These are phyloP conservation scores for Rhododendron ferrugineum DNA, from an alignment of 148 eudicot species.

Conservation along the genomic window DNA sequence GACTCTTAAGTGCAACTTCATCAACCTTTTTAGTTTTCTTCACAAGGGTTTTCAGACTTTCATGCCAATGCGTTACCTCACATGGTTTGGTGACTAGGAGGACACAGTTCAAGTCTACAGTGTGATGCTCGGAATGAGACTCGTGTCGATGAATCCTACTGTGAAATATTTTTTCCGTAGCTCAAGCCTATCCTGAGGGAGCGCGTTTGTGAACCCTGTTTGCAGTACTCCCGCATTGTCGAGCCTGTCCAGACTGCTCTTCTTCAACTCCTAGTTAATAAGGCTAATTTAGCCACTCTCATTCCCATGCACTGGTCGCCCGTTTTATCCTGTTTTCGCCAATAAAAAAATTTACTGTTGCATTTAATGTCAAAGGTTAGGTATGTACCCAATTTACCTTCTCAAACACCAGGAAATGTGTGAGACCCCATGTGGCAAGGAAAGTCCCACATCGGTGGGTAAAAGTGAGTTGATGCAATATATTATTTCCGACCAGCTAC, in stretches of 20 bases:
- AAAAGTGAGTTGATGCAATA: no score
- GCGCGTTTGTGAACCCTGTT: no score
- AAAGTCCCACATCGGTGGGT: no score
- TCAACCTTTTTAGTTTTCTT: slow-evolving; percentile 4
- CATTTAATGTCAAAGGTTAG: no score
- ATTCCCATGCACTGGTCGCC: neutral
- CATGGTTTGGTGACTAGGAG: neutral
- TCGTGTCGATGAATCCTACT: neutral
- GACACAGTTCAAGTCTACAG: neutral
- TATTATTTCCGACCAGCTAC: no score
- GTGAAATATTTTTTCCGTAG: no score
- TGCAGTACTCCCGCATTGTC: no score
- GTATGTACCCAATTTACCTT: neutral
- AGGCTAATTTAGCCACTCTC: no score
- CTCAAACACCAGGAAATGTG: neutral
- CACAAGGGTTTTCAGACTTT: neutral
- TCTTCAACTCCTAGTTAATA: no score
- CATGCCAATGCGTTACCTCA: neutral
- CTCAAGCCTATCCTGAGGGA: no score
- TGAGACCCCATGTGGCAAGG: no score
- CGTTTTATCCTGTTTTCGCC: neutral
- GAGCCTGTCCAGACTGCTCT: no score
- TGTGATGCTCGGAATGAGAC: neutral
- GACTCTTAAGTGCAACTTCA: slow-evolving; percentile 12
- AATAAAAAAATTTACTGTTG: neutral